Evolutionary conservation across 495 filamentous ascomycete genomes (phyloP), one percentile per base, ranked within the genome.

Genomic region (Pseudevernia furfuracea): DNA sequence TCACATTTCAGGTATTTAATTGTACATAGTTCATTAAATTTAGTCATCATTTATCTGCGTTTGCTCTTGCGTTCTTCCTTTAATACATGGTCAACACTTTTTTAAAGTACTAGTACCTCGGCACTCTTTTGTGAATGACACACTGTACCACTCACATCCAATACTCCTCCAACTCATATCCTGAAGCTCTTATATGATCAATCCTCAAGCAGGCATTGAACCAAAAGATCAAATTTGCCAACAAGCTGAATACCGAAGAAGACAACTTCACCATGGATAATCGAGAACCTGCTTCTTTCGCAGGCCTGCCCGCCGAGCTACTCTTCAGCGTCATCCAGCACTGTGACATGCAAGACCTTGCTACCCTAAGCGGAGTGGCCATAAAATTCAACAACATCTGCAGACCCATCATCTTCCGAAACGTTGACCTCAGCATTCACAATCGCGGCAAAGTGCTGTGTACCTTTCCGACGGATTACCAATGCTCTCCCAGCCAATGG

Each of bases 371-470:
- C n/a, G 23, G 46, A 49, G 46, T 49, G 10, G 9, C 46, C 7
- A 49, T 14, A 8, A 4, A 49, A 28, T 12, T 12, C 46, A 23
- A 28, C 23, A 25, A 12, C n/a, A 12, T 49, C 23, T 49, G 46
- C 46, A 23, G 46, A 59, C n/a, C 34, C 4, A 39, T 59, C n/a
- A 36, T 66, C 58, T 66, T 43, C 58, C 58, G 58, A 43, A 12
- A 66, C 3, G 58, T 62, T 21, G 43, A 66, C 46, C 36, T 61
- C 23, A 66, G 59, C 41, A 56, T 28, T 19, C 64, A 61, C 49
- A 44, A 39, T 49, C 41, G 43, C 32, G 56, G 32, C 19, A 15
- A 11, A 19, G 43, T 38, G 12, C 19, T 1, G 5, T 61, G 59
- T 34, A 49, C 8, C 3, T 32, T 25, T 19, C 30, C 41, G 4